Conservation (phyloP, 306 rosid genomes). For the Sophora flavescens region DNA sequence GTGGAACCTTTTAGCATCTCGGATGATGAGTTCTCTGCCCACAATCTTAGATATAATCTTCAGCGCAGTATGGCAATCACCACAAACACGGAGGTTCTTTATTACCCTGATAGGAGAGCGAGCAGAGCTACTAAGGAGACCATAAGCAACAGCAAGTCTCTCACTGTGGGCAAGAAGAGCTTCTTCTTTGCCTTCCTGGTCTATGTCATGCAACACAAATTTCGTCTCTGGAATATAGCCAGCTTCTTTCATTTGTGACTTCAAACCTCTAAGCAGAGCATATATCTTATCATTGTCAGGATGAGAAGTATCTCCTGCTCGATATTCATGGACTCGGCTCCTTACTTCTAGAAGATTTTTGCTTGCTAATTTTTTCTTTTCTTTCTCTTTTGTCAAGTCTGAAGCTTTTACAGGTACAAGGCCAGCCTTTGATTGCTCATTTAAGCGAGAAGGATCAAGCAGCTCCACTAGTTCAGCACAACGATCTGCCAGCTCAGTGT, state of each 20-base stretch:
- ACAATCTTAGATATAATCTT: slow-evolving; percentile 63
- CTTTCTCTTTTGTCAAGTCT: slow-evolving; percentile 65
- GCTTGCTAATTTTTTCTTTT: slow-evolving; percentile 62
- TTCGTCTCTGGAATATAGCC: slow-evolving; percentile 84
- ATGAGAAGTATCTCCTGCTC: slow-evolving; percentile 89
- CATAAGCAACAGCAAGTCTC: slow-evolving; percentile 85
- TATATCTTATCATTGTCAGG: slow-evolving; percentile 73
- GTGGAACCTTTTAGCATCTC: slow-evolving; percentile 62
- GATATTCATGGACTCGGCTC: slow-evolving; percentile 84
- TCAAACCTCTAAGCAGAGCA: slow-evolving; percentile 70
- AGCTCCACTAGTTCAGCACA: slow-evolving; percentile 79
- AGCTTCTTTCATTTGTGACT: slow-evolving; percentile 82
- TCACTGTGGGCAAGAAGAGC: slow-evolving; percentile 87
- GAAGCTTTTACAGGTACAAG: slow-evolving; percentile 68
- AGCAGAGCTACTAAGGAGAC: slow-evolving; percentile 69
- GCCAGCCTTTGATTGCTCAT: slow-evolving; percentile 75
- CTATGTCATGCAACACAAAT: slow-evolving; percentile 88
- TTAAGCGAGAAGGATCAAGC: slow-evolving; percentile 65
- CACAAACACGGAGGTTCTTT: slow-evolving; percentile 81
- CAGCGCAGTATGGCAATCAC: slow-evolving; percentile 58
- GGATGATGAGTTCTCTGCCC: slow-evolving; percentile 55
- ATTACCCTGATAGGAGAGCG: slow-evolving; percentile 78
- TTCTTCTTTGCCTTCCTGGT: slow-evolving; percentile 85
- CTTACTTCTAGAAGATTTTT: slow-evolving; percentile 71
- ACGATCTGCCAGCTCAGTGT: slow-evolving; percentile 70